Evolutionary conservation across 768 basidiomycete genomes (phyloP), one percentile per base, ranked within the genome.

Genomic region (Artomyces pyxidatus): DNA sequence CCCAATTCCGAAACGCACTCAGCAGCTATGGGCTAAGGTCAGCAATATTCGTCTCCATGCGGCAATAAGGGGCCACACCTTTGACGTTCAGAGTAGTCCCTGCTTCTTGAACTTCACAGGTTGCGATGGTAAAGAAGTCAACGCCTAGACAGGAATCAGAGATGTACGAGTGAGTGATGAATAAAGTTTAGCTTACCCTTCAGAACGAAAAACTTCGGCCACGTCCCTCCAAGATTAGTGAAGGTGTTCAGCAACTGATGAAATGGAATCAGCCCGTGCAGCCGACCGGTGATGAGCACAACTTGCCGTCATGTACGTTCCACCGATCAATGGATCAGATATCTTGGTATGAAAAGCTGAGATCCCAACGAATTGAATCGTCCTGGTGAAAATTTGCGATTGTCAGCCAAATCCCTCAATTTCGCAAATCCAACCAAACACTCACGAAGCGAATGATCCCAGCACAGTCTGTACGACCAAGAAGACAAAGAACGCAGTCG

Each of bases 311-410:
- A 99, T 99, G 66, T 99, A 99, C 0, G 96, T 99, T 44, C 96
- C 96, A 25, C 96, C 96, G 46, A 99, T 96, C 11, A 96, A 61
- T 0, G 96, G 96, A 62, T 99, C 96, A 0, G 96, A 92, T 30
- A 99, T 83, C 47, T 87, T 81, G 3, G 93, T 97, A 60, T 98
- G 96, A 76, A 98, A 99, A 3, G 96, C 96, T n/a, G 93, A 90
- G 53, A 98, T 92, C 8, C 96, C 93, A 17, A 97, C 95, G 61
- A 98, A 99, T 65, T 99, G 95, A n/a, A 98, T 84, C 4, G 95
- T 97, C 40, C 95, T 95, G 50, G 14, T 9, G 37, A 42, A 3
- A 39, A 47, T 19, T 23, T 37, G 32, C 53, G 49, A 45, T 50
- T 51, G 45, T 40, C 43, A 39, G 44, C 35, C 50, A 19, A 10